Base-by-base conservation (phyloP, 2,329 filamentous ascomycete species). In the Sporothrix curviconia region DNA sequence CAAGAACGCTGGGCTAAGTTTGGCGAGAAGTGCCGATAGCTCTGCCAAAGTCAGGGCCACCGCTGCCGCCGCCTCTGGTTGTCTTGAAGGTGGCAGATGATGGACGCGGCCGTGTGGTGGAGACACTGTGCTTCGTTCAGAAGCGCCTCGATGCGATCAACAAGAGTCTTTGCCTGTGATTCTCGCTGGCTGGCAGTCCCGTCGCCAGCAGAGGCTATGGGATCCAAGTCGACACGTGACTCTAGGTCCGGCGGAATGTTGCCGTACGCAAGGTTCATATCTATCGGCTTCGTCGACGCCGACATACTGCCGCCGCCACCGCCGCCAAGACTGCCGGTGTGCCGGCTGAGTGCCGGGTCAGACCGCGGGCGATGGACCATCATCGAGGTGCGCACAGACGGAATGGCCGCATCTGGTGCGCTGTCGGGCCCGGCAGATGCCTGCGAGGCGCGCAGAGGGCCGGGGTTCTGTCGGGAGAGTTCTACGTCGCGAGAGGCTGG, bases 11-110 rank as follows among this genome's bases (percentile, higher is more conserved):
- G 94, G 94, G 0, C 88, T 89, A 80, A 96, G 86, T 70, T 95
- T 95, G 53, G 82, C 80, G 1, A 90, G 79, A 4, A 97, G 72
- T 24, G 86, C 86, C 60, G 89, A 94, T 62, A 99, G 87, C 72
- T 99, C 94, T 12, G 91, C 92, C 7, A 99, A 80, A 0, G 92
- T 92, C 32, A 99, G 80, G 0, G 92, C 95, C 1, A 99, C 92
- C 8, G 94, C 92, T 2, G 94, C 94, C 55, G 96, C 90, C 3
- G 90, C 89, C 63, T 99, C 90, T 0, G 94, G 59, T 78, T 78
- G 55, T 73, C 69, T 86, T 92, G 77, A 24, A 80, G 72, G 49
- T 90, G 87, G 44, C 86, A 76, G 65, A 99, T 96, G 61, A 90
- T 96, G 54, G 87, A 80, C 0, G 84, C 85, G 5, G 89, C 92